phyloP scores from a whole-genome alignment of 805 yeast genomes.

The Yarrowia sp. region DNA sequence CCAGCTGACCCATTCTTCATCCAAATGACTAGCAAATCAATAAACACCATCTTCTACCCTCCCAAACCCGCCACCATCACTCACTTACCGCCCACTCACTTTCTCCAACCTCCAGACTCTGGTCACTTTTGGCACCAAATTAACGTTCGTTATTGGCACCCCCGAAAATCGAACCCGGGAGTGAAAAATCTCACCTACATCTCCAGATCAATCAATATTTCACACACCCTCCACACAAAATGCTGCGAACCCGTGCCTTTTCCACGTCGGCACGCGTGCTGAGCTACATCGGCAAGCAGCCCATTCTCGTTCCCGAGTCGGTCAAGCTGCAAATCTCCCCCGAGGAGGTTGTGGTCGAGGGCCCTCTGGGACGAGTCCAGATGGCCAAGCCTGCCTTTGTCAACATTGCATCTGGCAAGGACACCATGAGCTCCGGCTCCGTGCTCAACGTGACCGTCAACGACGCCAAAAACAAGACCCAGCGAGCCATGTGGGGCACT shows the following conservation, averaged over 20 bases:
- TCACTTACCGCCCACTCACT: neutral
- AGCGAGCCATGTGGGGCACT: constrained; percentile 95
- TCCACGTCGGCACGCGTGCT: constrained; percentile 22
- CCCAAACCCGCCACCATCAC: too few species aligned
- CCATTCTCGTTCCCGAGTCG: constrained; percentile 20
- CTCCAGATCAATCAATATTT: neutral
- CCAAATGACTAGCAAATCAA: too few species aligned
- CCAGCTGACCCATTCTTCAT: too few species aligned
- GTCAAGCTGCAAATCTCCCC: constrained; percentile 17
- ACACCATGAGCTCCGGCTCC: neutral
- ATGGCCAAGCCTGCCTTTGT: constrained; percentile 16
- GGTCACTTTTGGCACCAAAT: neutral
- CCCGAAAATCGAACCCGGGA: neutral
- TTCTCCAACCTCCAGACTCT: neutral
- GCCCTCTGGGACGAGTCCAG: constrained; percentile 16
- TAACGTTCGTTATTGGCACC: neutral
- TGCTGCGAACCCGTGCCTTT: constrained; percentile 25
- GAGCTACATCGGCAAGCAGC: constrained; percentile 25
- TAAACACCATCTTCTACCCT: too few species aligned
- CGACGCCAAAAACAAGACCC: constrained; percentile 57
- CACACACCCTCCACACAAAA: neutral
- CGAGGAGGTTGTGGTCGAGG: constrained; percentile 9
- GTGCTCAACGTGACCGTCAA: constrained; percentile 50
- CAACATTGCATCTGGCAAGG: neutral
- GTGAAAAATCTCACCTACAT: constrained; percentile 1